phyloP scores from a whole-genome alignment of 176 grass and related monocot species.

The Tillandsia leiboldiana region DNA sequence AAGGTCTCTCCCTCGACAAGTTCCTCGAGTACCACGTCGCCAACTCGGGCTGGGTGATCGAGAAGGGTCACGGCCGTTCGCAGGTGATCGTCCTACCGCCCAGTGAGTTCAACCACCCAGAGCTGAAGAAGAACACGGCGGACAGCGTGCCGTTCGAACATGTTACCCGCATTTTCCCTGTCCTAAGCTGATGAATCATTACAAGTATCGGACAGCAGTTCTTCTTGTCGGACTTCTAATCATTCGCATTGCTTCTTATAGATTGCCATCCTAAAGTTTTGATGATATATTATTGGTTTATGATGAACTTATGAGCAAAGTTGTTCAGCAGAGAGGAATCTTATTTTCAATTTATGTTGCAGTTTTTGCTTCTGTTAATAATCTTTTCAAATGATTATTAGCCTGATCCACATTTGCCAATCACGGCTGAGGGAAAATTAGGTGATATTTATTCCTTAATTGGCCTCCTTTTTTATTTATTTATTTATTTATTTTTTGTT shows the following conservation, averaged over 20 bases:
- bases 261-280: neutral
- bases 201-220: too few species aligned
- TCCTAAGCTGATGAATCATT: constrained; percentile 71
- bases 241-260: neutral
- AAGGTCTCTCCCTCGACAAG: constrained; percentile 88
- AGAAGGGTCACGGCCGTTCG: constrained; percentile 46
- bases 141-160: constrained; percentile 72
- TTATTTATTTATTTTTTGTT: too few species aligned
- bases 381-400: too few species aligned
- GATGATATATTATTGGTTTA: neutral
- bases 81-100: constrained; percentile 67
- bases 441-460: too few species aligned
- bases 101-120: constrained; percentile 81
- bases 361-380: too few species aligned
- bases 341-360: too few species aligned
- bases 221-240: neutral
- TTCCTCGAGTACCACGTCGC: constrained; percentile 74
- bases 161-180: constrained; percentile 75
- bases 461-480: too few species aligned
- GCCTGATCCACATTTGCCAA: too few species aligned
- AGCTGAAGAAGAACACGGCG: constrained; percentile 82
- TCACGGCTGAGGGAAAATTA: too few species aligned
- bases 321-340: too few species aligned
- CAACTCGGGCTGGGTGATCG: constrained; percentile 70
- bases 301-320: neutral